These are phyloP conservation scores for Phytopythium boreale DNA, from an alignment of 352 stramenopile genomes.

Conservation along the genomic window DNA sequence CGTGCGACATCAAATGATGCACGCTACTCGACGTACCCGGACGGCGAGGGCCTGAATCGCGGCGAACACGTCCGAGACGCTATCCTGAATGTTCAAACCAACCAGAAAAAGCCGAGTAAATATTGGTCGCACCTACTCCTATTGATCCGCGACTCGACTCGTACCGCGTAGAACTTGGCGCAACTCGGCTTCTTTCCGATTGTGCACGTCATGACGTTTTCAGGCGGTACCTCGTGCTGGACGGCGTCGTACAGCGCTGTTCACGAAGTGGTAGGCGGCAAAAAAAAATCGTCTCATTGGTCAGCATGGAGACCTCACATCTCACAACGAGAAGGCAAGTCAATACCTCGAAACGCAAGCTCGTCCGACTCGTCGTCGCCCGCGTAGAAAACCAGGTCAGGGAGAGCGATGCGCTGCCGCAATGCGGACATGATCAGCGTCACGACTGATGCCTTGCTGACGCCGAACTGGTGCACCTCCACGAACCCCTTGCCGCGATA, in stretches of 20 bases:
- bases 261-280: neutral
- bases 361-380: slow-evolving; percentile 99
- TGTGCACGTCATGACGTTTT: slow-evolving; percentile 91
- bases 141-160: neutral
- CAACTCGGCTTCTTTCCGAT: slow-evolving; percentile 97
- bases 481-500: slow-evolving; percentile 64
- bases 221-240: slow-evolving; percentile 23
- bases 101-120: neutral
- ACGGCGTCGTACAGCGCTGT: slow-evolving; percentile 48
- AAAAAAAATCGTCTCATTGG: too few species aligned
- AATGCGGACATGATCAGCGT: slow-evolving; percentile 51
- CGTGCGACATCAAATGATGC: neutral
- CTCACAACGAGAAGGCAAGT: slow-evolving; percentile 33
- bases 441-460: slow-evolving; percentile 61
- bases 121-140: neutral
- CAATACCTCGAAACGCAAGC: slow-evolving; percentile 63
- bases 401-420: slow-evolving; percentile 50
- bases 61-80: slow-evolving; percentile 45
- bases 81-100: slow-evolving; percentile 30
- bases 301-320: neutral
- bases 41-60: slow-evolving; percentile 49
- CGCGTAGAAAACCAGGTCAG: slow-evolving; percentile 95
- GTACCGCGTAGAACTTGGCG: slow-evolving; percentile 93
- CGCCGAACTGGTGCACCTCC: slow-evolving; percentile 70
- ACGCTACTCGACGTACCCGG: slow-evolving; percentile 26